Percentiles rank a stretch among this genome's conserved stretches.
Evolutionary conservation across 1,139 yeast species (phyloP).

Genomic region (Wickerhamomyces sp.): DNA sequence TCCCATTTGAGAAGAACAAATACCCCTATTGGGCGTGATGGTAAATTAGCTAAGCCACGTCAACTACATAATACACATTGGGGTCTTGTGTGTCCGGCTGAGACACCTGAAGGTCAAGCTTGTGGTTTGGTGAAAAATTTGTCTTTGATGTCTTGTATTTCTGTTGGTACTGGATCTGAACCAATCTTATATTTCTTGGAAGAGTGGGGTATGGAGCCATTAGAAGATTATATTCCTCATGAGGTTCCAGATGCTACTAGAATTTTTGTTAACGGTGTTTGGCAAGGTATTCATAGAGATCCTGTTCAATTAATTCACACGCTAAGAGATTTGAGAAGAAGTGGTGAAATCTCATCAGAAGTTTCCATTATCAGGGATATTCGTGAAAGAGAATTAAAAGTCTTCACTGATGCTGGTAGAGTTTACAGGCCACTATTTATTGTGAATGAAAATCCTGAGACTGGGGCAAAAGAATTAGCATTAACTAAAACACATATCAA

Average conservation of each 20-base stretch:
- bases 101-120: slow-evolving; percentile 99
- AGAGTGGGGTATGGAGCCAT: slow-evolving; percentile 99
- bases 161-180: slow-evolving; percentile 97
- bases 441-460: slow-evolving; percentile 68
- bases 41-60: slow-evolving; percentile 97
- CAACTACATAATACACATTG: slow-evolving; percentile 98
- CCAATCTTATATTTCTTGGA: slow-evolving; percentile 90
- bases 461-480: slow-evolving; percentile 70
- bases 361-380: slow-evolving; percentile 96
- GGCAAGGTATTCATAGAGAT: slow-evolving; percentile 98
- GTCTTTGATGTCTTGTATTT: slow-evolving; percentile 94
- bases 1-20: slow-evolving; percentile 98
- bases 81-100: slow-evolving; percentile 99
- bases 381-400: slow-evolving; percentile 91
- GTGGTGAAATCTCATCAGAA: slow-evolving; percentile 94
- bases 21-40: slow-evolving; percentile 98
- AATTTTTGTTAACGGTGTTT: slow-evolving; percentile 96
- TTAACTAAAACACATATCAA: slow-evolving; percentile 81
- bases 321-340: slow-evolving; percentile 87
- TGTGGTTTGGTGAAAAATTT: slow-evolving; percentile 97
- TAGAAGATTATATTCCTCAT: slow-evolving; percentile 93
- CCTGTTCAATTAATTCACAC: slow-evolving; percentile 89
- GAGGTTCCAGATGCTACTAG: slow-evolving; percentile 89
- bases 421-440: slow-evolving; percentile 95
- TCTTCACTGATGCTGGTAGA: slow-evolving; percentile 98